phyloP scores from a whole-genome alignment of 805 yeast genomes.

The Sugiyamaella chiloensis region DNA sequence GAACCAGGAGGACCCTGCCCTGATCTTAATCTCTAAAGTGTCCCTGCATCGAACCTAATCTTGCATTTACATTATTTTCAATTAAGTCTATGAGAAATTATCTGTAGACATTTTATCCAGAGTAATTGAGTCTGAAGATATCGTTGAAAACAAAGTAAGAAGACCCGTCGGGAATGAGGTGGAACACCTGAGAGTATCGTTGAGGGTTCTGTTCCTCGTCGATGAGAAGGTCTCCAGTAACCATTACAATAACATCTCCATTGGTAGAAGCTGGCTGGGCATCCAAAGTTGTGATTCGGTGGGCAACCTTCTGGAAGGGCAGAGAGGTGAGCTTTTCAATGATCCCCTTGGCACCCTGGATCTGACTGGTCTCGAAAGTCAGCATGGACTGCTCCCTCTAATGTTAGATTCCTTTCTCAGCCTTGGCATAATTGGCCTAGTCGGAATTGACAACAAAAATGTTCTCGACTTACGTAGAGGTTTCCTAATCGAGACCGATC shows the following conservation, averaged over 20 bases:
- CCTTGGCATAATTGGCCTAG: too few species aligned
- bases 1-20: background rate
- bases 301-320: conserved; percentile 90
- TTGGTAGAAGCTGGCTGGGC: conserved; percentile 96
- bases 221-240: conserved; percentile 88
- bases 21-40: too few species aligned
- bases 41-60: background rate
- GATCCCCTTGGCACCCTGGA: conserved; percentile 90
- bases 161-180: conserved; percentile 86
- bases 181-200: conserved; percentile 96
- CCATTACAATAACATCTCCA: conserved; percentile 89
- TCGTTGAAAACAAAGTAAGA: conserved; percentile 95
- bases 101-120: conserved; percentile 7
- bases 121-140: conserved; percentile 80
- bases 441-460: conserved; percentile 7
- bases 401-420: too few species aligned
- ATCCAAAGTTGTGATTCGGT: conserved; percentile 90
- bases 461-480: conserved; percentile 55
- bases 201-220: conserved; percentile 96
- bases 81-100: too few species aligned
- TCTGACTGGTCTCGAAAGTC: conserved; percentile 91
- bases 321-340: conserved; percentile 86
- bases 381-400: conserved; percentile 97
- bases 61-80: background rate
- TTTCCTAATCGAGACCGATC: conserved; percentile 91